phyloP scores from a whole-genome alignment of 139 green algal genomes.

The Volvox reticuliferus region DNA sequence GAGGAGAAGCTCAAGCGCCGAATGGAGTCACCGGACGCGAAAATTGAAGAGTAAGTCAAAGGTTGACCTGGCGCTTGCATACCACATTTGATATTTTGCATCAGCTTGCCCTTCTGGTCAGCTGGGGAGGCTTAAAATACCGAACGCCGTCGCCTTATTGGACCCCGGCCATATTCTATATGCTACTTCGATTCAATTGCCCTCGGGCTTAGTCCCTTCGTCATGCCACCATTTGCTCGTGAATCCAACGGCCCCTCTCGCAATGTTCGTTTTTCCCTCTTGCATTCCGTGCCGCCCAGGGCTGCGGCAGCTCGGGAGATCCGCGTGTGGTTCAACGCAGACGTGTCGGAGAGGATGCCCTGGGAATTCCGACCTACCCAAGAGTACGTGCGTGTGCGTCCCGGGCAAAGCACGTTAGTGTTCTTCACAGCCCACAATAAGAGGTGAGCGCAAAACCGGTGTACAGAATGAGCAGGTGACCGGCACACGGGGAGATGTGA shows the following conservation, averaged over 20 bases:
- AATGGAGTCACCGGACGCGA: conserved; percentile 65
- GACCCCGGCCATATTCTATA: no score
- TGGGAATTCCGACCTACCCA: conserved; percentile 95
- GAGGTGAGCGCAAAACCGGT: conserved; percentile 54
- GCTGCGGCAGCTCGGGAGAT: conserved; percentile 77
- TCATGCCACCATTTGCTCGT: no score
- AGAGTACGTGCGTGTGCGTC: conserved; percentile 76
- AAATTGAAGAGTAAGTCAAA: conserved; percentile 58
- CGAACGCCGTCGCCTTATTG: no score
- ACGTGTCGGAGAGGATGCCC: conserved; percentile 91
- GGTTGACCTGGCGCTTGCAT: background rate
- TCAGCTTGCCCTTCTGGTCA: background rate
- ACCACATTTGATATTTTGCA: background rate
- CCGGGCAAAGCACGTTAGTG: conserved; percentile 95
- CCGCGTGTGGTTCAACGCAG: conserved; percentile 91
- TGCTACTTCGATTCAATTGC: no score
- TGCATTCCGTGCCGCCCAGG: conserved; percentile 37
- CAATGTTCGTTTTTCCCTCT: no score
- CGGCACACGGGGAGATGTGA: no score
- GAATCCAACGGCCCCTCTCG: no score
- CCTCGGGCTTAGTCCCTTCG: no score
- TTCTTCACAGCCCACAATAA: conserved; percentile 97
- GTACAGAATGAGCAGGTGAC: background rate
- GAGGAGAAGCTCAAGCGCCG: conserved; percentile 85
- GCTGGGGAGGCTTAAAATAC: no score